phyloP scores from a whole-genome alignment of 495 filamentous ascomycete genomes.

The Neurospora sp. region DNA sequence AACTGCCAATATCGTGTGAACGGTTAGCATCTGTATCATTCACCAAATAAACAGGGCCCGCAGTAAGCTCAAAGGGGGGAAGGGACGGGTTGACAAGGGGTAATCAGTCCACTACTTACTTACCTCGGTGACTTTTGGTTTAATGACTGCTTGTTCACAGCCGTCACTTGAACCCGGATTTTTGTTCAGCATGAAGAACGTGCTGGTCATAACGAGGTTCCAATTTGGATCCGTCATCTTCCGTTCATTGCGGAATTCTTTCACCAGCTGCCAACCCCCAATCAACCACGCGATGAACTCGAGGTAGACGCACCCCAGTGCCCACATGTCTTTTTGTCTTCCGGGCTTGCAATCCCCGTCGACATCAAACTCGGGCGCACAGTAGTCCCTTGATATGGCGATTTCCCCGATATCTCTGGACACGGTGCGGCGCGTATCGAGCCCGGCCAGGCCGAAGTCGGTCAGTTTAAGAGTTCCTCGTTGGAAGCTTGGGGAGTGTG shows the following conservation, averaged over 20 bases:
- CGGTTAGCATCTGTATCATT: too few relatives aligned
- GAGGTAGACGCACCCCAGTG: slow-evolving; percentile 21
- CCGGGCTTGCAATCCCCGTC: neutral
- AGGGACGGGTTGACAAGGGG: too few relatives aligned
- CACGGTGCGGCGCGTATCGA: neutral
- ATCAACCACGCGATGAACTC: slow-evolving; percentile 23
- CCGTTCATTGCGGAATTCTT: neutral
- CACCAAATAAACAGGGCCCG: too few relatives aligned
- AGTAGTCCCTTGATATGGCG: slow-evolving; percentile 8
- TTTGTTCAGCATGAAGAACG: too few relatives aligned
- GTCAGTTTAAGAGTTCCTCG: slow-evolving; percentile 8
- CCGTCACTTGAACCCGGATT: too few relatives aligned
- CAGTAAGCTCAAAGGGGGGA: too few relatives aligned
- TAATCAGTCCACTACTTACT: too few relatives aligned
- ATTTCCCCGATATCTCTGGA: neutral
- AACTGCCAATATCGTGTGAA: too few relatives aligned
- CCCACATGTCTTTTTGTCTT: slow-evolving; percentile 20
- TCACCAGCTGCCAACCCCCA: neutral
- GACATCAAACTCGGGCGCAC: slow-evolving; percentile 16
- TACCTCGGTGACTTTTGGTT: too few relatives aligned
- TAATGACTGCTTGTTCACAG: too few relatives aligned
- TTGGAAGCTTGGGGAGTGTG: too few relatives aligned
- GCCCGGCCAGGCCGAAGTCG: slow-evolving; percentile 13
- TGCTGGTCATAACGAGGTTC: too few relatives aligned
- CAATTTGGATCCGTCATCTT: neutral